Evolutionary conservation across 768 basidiomycete species (phyloP), one percentile per base, ranked within the genome.

Genomic region (Gloeostereum incarnatum): DNA sequence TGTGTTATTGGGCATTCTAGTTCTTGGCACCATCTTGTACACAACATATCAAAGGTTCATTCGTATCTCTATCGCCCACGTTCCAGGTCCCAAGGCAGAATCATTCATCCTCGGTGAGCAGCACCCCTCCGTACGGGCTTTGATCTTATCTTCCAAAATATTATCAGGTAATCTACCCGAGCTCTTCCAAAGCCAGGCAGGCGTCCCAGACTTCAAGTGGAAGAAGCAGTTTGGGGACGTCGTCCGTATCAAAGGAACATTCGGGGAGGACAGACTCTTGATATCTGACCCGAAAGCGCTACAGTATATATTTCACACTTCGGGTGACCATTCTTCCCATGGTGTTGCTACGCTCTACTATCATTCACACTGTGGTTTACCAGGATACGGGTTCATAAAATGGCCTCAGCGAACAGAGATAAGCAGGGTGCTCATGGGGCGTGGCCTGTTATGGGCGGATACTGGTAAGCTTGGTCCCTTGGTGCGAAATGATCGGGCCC

Each of bases 201-300:
- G 65, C 8, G 60, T 30, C 8, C 38, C 67, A 5, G 73, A 75
- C 43, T 74, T 74, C 51, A 69, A 67, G 47, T 75, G 72, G 52
- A 65, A 68, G 45, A 56, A 51, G 23, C 49, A 60, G 42, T 77
- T 60, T 45, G 73, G 75, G 2, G 66, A 68, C 44, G 57, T 75
- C 11, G 65, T 71, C 21, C 67, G 69, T 26, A 48, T 77, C 39
- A 69, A 71, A 49, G 74, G 66, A 3, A 53, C 66, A 14, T 65
- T 74, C 43, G 67, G 71, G 35, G 66, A 72, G 45, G 69, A 75
- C 48, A 65, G 69, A 14, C 54, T 78, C 23, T 53, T 71, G 34
- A 62, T 75, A 38, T 66, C 71, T 20, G 75, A 78, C 41, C 73
- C 71, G 1, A 74, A 74, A 50, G 72, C 74, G 3, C 55, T 78